Evolutionary conservation across 305 asterid species (phyloP), one percentile per base, ranked within the genome.

Genomic region (Fraxinus albicans): DNA sequence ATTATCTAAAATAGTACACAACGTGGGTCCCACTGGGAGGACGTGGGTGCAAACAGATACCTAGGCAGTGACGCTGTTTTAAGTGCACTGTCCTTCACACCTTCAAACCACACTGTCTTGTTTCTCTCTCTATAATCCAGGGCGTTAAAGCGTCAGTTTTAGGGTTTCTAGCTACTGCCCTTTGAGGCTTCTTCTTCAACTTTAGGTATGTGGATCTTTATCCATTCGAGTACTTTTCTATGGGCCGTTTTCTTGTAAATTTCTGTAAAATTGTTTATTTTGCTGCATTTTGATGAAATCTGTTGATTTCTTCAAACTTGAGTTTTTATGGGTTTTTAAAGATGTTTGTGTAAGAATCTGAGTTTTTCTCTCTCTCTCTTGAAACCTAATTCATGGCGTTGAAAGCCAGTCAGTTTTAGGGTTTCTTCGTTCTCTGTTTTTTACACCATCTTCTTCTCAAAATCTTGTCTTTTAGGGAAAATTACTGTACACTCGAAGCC

Each of bases 51-150:
- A 67, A 72, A 31, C 77, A n/a, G 44, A 15, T 72, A 72, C 77
- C 77, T 31, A 72, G 42, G 77, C 77, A 72, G 77, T 70, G 77
- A 13, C 44, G 38, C 77, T 72, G 77, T 72, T 72, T 72, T 72
- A 72, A 72, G 19, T 6, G 40, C 75, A 29, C 47, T 63, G 31
- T 70, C 47, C 17, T 73, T 42, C 83, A 53, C 19, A 21, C 33
- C 9, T 15, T 31, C 78, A 67, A 55, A 38, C 80, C 8, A 77
- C 74, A 1, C 74, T 67, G 65, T 76, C 36, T 69, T 15, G 21
- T 27, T 65, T 65, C 77, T 76, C 84, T 77, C 79, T 73, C 85
- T 25, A 65, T 65, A 65, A 25, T 65, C 34, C 34, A 8, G 17
- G 73, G 65, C 73, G 73, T 65, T 65, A 27, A 65, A 10, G 34